Conservation (phyloP, 78 protist species). For the Cyanophora paradoxa region DNA sequence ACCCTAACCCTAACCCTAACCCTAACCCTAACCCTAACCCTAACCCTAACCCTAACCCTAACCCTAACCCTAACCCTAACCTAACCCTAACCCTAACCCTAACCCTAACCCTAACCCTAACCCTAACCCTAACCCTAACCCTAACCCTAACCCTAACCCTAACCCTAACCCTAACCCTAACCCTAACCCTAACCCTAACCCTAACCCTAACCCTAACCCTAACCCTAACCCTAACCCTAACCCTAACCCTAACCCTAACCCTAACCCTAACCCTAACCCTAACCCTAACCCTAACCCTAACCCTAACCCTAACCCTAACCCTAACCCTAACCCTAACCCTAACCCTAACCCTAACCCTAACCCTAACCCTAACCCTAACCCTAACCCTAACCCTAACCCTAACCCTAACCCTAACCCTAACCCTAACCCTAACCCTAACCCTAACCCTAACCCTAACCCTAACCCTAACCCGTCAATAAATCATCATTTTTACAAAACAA, state of each 20-base stretch:
- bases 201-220: slow-evolving; percentile 5
- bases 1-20: slow-evolving; percentile 5
- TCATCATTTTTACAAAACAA: neutral
- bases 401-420: slow-evolving; percentile 5
- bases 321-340: slow-evolving; percentile 5
- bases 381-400: neutral
- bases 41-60: slow-evolving; percentile 5
- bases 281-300: slow-evolving; percentile 5
- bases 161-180: slow-evolving; percentile 5
- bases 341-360: slow-evolving; percentile 5
- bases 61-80: too few species aligned
- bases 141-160: slow-evolving; percentile 5
- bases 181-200: slow-evolving; percentile 6
- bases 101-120: slow-evolving; percentile 5
- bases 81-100: slow-evolving; percentile 5
- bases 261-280: slow-evolving; percentile 5
- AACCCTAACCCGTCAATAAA: neutral
- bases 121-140: slow-evolving; percentile 6
- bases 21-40: slow-evolving; percentile 6
- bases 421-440: slow-evolving; percentile 6
- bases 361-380: slow-evolving; percentile 6
- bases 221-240: slow-evolving; percentile 5
- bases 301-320: slow-evolving; percentile 6
- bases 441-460: slow-evolving; percentile 5
- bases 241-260: slow-evolving; percentile 6